These are phyloP conservation scores for Leucosporidium creatinivorum DNA, from an alignment of 768 basidiomycete genomes.

Conservation along the genomic window DNA sequence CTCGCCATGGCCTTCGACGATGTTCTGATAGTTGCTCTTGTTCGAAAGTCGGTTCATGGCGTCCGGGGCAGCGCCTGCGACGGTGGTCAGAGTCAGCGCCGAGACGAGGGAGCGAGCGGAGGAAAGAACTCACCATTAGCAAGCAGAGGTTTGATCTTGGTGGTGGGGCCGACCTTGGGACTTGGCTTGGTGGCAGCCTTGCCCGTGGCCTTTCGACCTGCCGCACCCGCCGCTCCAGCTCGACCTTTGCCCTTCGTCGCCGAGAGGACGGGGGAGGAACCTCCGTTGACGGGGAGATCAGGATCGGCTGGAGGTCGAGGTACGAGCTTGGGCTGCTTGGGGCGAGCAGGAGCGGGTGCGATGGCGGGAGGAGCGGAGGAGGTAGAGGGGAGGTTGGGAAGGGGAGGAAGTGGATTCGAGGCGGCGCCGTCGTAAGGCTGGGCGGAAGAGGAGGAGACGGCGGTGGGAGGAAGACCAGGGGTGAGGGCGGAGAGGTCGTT, in stretches of 20 bases:
- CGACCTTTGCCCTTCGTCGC: slow-evolving; percentile 29
- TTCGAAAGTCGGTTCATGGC: slow-evolving; percentile 30
- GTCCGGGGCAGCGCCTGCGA: slow-evolving; percentile 28
- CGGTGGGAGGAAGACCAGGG: not conserved
- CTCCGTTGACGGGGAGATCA: too few relatives aligned
- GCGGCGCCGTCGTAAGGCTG: not conserved
- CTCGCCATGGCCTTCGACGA: slow-evolving; percentile 27
- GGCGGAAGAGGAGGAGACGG: not conserved
- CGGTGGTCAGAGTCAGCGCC: too few relatives aligned
- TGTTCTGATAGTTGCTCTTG: slow-evolving; percentile 33
- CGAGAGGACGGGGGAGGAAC: too few relatives aligned
- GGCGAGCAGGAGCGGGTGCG: slow-evolving; percentile 14
- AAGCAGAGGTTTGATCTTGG: slow-evolving; percentile 62
- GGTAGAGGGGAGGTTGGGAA: not conserved
- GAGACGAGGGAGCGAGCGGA: not conserved
- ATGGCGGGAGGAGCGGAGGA: not conserved
- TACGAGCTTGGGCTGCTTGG: slow-evolving; percentile 3
- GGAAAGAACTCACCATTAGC: slow-evolving; percentile 50
- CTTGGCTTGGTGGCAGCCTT: slow-evolving; percentile 12
- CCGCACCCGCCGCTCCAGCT: not conserved
- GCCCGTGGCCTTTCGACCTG: not conserved
- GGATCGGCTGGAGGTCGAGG: not conserved
- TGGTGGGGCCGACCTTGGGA: slow-evolving; percentile 46
- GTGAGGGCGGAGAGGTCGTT: not conserved
- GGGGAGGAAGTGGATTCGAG: not conserved